Evolutionary conservation across 805 yeast species (phyloP), one percentile per base, ranked within the genome.

Genomic region (Ogataea minuta): DNA sequence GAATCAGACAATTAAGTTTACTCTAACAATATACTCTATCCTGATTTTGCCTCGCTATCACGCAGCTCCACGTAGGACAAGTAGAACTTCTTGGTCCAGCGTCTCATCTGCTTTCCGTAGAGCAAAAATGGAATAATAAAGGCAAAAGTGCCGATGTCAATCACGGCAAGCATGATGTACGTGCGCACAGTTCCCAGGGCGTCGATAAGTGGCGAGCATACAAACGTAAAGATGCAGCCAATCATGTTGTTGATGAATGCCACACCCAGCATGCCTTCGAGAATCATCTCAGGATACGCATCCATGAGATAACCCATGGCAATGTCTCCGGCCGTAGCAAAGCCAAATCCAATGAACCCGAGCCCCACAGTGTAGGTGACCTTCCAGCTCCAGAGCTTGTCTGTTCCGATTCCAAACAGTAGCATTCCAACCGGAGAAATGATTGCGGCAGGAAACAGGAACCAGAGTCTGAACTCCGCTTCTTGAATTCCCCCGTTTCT

Each of bases 201-300:
- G 23, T 66, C 77, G 17, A 80, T 56, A 80, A 84, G 76, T 16
- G 71, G 64, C 1, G 83, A 76, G 51, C 85, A 80, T 4, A 76
- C 70, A 56, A 81, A 81, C 0, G 86, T 80, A 57, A 81, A 81
- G 32, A 79, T 68, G 54, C 84, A 77, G 12, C 82, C 82, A 47
- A 80, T 70, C 43, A 74, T 66, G 59, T 81, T 81, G 59, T 80
- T 80, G 52, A 81, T 79, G 39, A 79, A 71, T 7, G 78, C 60
- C 17, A 81, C 84, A 40, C 85, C 84, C 17, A 79, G 79, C 84
- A 81, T 79, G 49, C 83, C 81, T 60, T 80, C 85, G 48, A 80
- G 64, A 39, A 80, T 77, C 73, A 80, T 74, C 31, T 78, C 85
- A 1, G 86, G 85, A 46, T 80, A 81, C 5, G 79, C 67, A 47